A percentile compares a stretch with the other conserved stretches of the same genome.
phyloP scores from a whole-genome alignment of 2,329 filamentous ascomycete species.

The Aureobasidium sp. region DNA sequence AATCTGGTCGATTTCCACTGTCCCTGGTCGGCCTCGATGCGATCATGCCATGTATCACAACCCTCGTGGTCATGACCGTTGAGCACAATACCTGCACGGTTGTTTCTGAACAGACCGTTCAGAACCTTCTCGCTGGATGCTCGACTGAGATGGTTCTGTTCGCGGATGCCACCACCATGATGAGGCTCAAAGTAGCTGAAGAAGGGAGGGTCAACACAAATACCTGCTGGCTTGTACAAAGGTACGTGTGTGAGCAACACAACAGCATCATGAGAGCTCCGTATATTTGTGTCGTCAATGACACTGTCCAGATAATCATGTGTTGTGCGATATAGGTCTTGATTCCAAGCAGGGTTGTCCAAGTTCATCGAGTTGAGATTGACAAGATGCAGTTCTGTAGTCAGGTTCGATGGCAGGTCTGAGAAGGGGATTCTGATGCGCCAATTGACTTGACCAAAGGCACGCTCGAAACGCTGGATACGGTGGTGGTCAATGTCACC shows the following conservation, averaged over 20 bases:
- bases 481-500: conserved; percentile 76
- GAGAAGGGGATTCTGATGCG: neutral
- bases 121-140: conserved; percentile 63
- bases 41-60: conserved; percentile 76
- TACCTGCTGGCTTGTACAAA: conserved; percentile 69
- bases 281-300: neutral
- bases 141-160: conserved; percentile 82
- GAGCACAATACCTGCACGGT: conserved; percentile 64
- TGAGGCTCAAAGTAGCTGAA: conserved; percentile 66
- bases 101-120: conserved; percentile 62
- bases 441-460: conserved; percentile 86
- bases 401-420: conserved; percentile 45
- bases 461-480: conserved; percentile 70
- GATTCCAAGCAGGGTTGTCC: conserved; percentile 66
- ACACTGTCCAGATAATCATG: conserved; percentile 41
- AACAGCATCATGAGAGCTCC: conserved; percentile 53
- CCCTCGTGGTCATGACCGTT: conserved; percentile 95
- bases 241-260: conserved; percentile 88
- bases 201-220: conserved; percentile 77
- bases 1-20: conserved; percentile 30
- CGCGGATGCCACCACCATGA: conserved; percentile 64
- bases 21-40: neutral
- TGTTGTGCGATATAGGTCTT: conserved; percentile 62
- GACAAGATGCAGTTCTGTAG: conserved; percentile 62
- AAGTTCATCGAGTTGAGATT: conserved; percentile 91